Conservation (phyloP, 2,329 filamentous ascomycete species). For the Clonostachys chloroleuca region DNA sequence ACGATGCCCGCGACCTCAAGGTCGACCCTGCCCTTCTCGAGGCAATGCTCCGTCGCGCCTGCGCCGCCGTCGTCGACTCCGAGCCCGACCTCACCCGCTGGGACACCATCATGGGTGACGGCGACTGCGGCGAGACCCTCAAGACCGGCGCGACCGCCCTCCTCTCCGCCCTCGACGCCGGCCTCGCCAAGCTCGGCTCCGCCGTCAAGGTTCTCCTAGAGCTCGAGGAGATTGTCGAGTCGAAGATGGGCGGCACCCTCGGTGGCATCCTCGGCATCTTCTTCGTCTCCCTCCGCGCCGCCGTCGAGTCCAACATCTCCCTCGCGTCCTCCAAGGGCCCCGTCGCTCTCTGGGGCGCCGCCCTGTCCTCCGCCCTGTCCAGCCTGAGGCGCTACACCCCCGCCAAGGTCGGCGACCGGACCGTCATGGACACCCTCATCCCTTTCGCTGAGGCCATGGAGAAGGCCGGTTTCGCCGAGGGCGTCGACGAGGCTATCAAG, state of each 20-base stretch:
- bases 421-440: conserved; percentile 52
- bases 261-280: conserved; percentile 51
- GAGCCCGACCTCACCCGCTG: conserved; percentile 60
- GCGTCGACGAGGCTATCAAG: conserved; percentile 52
- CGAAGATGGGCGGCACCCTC: conserved; percentile 48
- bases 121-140: conserved; percentile 54
- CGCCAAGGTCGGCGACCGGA: conserved; percentile 50
- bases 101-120: conserved; percentile 57
- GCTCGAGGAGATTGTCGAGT: conserved; percentile 50
- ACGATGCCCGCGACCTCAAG: conserved; percentile 33
- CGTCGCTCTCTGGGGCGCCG: conserved; percentile 34
- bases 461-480: conserved; percentile 46
- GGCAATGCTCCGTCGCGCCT: conserved; percentile 50
- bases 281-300: conserved; percentile 40
- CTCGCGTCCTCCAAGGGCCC: conserved; percentile 19
- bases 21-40: conserved; percentile 49
- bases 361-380: conserved; percentile 34
- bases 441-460: conserved; percentile 45
- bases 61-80: conserved; percentile 45
- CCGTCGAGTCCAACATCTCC: conserved; percentile 29
- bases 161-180: conserved; percentile 37
- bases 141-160: conserved; percentile 45
- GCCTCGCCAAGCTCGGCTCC: conserved; percentile 35
- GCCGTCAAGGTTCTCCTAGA: conserved; percentile 40
- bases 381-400: conserved; percentile 48